Conservation (phyloP, 2,329 filamentous ascomycete genomes). For the Monosporascus sp. region DNA sequence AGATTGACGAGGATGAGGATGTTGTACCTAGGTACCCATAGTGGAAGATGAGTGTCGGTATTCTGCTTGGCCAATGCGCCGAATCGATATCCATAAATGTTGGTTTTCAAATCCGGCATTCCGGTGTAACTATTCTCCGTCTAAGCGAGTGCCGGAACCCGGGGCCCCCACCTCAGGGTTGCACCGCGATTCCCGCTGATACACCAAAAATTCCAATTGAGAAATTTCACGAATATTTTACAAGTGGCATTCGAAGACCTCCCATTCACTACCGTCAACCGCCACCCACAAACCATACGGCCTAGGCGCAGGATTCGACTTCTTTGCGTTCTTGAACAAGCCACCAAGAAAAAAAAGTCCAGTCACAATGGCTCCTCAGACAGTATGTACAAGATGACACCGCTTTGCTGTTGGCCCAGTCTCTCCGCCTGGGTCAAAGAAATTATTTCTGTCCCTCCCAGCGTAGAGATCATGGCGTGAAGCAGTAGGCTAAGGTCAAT, state of each 20-base stretch:
- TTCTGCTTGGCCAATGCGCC: no score
- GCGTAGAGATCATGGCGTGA: constrained; percentile 48
- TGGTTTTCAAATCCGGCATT: no score
- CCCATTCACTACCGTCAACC: constrained; percentile 11
- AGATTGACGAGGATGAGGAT: no score
- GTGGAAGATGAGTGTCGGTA: no score
- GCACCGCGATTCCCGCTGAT: constrained; percentile 11
- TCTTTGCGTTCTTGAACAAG: constrained; percentile 63
- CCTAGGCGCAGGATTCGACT: constrained; percentile 41
- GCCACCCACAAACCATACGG: constrained; percentile 11
- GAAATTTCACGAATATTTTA: background rate
- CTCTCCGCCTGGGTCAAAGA: constrained; percentile 24
- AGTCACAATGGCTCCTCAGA: constrained; percentile 74
- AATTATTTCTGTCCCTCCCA: constrained; percentile 3
- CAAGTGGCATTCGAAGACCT: background rate
- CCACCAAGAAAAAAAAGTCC: constrained; percentile 15
- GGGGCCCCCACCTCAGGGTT: constrained; percentile 4
- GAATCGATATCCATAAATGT: no score
- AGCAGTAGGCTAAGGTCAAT: constrained; percentile 95
- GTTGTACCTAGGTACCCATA: no score
- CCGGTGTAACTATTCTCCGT: background rate
- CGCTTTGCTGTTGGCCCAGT: constrained; percentile 90
- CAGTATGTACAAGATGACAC: constrained; percentile 74
- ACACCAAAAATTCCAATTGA: constrained; percentile 26
- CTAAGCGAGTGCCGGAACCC: constrained; percentile 4